These are phyloP conservation scores for Aquilaria agallochum DNA, from an alignment of 441 rosid species.

Conservation along the genomic window DNA sequence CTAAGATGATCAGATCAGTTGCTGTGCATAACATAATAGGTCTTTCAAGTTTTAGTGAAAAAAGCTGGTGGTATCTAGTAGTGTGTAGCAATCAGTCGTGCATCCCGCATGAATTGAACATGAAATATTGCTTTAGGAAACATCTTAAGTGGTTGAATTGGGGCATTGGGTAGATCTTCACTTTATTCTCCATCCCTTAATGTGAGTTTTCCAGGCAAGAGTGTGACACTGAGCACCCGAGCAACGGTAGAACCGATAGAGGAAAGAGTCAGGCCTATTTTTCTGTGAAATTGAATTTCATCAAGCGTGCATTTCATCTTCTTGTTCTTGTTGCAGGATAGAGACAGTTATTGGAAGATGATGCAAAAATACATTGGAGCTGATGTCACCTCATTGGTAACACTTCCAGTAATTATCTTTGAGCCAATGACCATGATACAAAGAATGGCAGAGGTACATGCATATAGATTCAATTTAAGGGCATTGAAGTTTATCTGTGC, in stretches of 20 bases:
- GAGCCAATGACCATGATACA: conserved; percentile 96
- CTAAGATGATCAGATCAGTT: no score
- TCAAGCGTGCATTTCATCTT: background rate
- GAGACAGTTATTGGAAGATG: conserved; percentile 96
- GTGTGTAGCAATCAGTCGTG: no score
- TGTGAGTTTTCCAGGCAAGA: no score
- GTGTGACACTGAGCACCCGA: no score
- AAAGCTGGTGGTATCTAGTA: no score
- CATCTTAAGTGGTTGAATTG: no score
- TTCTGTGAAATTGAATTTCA: background rate
- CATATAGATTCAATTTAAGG: background rate
- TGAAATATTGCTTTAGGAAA: no score
- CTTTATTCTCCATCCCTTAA: no score
- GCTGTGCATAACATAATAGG: no score
- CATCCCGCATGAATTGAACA: no score
- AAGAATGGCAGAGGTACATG: conserved; percentile 96
- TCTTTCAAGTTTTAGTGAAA: no score
- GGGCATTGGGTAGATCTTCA: no score
- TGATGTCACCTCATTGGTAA: conserved; percentile 97
- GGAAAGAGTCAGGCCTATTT: background rate
- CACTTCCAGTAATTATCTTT: conserved; percentile 94
- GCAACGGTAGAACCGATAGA: background rate
- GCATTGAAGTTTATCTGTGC: background rate
- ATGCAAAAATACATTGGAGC: conserved; percentile 96
- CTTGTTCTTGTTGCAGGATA: conserved; percentile 46